Evolutionary conservation across 2,329 filamentous ascomycete genomes (phyloP), one percentile per base, ranked within the genome.

Genomic region (Cordyceps javanica): DNA sequence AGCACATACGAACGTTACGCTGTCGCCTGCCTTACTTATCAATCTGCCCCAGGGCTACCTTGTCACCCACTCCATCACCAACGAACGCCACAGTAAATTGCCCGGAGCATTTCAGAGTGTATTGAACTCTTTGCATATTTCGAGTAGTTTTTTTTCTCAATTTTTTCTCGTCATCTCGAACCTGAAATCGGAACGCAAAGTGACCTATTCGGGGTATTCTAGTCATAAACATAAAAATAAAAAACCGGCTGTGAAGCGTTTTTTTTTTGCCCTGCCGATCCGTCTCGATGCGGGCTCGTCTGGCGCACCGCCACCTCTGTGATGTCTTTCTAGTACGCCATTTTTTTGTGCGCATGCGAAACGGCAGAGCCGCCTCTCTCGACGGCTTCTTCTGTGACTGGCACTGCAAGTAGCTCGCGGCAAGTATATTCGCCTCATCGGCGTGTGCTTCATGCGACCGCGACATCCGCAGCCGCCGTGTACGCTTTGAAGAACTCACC

Each of bases 401-500:
- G 25, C 45, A 45, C 45, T 42, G 54, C 45, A 25, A 13, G 9
- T 30, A 19, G 23, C 4, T 41, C 16, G 26, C 10, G 36, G 26
- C 25, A 42, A 41, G 9, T 42, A 11, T 42, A 32, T 21, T 13
- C 19, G 21, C 45, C 39, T 8, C 21, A 34, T 50, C 26, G 19
- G 14, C 11, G n/a, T 38, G 25, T 56, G 70, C 69, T 73, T 49
- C 69, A 71, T 21, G 73, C 74, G 7, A 70, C 67, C 45, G 71
- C 64, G 52, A 76, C 73, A 26, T 69, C 72, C 53, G 71, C 72
- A 51, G 77, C 77, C 56, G 85, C 80, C 63, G 80, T 84, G 71
- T 90, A 94, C 39, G 87, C 81, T 63, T 82, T 84, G 66, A 99
- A 80, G 74, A 97, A 97, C 44, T 91, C 86, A 0, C 86, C 80